phyloP scores from a whole-genome alignment of 2,329 filamentous ascomycete species.

The Colletotrichum tanaceti region DNA sequence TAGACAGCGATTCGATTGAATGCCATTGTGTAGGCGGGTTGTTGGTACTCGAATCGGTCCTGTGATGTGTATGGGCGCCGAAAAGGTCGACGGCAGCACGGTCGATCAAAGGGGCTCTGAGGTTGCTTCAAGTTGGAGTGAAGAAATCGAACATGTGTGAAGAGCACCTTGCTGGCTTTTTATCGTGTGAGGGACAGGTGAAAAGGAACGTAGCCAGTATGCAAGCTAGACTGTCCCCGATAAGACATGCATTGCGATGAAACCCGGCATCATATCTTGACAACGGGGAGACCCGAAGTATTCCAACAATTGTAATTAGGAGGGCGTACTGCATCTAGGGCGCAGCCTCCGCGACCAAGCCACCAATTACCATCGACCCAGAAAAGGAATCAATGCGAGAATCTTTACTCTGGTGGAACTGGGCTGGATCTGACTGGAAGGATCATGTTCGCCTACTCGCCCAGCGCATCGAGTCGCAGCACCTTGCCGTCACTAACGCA shows the following conservation, averaged over 20 bases:
- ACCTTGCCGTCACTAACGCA: background rate
- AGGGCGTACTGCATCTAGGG: no score
- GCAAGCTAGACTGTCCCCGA: no score
- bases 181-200: no score
- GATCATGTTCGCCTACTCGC: background rate
- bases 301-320: background rate
- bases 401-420: background rate
- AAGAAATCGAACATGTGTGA: background rate
- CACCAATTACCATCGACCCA: background rate
- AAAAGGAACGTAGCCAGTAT: background rate
- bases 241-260: background rate
- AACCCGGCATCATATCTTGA: background rate
- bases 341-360: background rate
- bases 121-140: background rate
- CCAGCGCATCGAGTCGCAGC: background rate
- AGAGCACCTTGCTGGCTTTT: no score
- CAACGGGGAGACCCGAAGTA: background rate
- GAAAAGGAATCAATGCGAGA: background rate
- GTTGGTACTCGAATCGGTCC: no score
- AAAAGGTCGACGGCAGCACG: background rate
- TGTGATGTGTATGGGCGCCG: no score
- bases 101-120: background rate
- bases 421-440: background rate
- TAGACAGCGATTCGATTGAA: constrained; percentile 48
- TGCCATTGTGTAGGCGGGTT: constrained; percentile 30